Evolutionary conservation across 176 grass and related monocot species (phyloP).

Genomic region (barley (Hordeum vulgare)): MorexV3_pseudomolecules_assembly NC_058518.1:415637129-415637628

Average conservation of each 20-base stretch:
- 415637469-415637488: neutral
- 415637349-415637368: no score
- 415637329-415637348: conserved; percentile 21
- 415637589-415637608: neutral
- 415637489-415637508: neutral
- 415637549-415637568: neutral
- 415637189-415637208: neutral
- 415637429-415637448: no score
- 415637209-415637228: neutral
- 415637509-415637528: neutral
- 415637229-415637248: neutral
- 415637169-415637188: neutral
- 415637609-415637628: neutral
- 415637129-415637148: neutral
- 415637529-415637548: neutral
- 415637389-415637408: neutral
- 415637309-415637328: neutral
- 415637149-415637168: neutral
- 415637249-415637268: neutral
- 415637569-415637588: neutral
- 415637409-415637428: neutral
- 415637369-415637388: neutral
- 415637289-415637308: neutral
- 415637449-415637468: neutral
- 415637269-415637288: neutral